phyloP scores from a whole-genome alignment of 345 rosid genomes.

The Theobroma cacao region DNA sequence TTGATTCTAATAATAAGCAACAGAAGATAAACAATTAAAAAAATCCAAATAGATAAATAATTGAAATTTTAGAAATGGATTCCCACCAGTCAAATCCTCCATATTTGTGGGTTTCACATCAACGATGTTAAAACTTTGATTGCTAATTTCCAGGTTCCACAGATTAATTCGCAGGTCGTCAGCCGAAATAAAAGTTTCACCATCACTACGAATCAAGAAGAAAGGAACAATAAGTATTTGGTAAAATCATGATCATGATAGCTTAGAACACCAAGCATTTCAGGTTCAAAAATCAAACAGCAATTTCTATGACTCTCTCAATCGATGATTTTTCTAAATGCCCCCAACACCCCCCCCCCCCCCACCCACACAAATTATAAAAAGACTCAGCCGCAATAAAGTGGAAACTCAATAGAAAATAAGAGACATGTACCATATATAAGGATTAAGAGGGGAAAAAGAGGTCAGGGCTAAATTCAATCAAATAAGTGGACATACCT shows the following conservation, averaged over 20 bases:
- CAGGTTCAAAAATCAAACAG: background rate
- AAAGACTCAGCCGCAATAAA: background rate
- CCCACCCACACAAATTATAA: no score
- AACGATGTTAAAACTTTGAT: constrained; percentile 91
- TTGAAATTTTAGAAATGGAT: constrained; percentile 2
- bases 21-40: background rate
- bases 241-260: background rate
- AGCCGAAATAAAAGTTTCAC: constrained; percentile 95
- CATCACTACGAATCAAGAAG: constrained; percentile 52
- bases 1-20: background rate
- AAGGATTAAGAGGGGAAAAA: background rate
- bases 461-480: background rate
- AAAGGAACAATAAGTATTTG: background rate
- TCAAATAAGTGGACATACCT: constrained; percentile 41
- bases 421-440: background rate
- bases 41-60: background rate
- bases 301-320: background rate
- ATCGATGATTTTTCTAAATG: background rate
- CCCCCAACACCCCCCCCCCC: background rate
- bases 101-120: constrained; percentile 98
- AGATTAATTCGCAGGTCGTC: constrained; percentile 97
- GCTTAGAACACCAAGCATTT: background rate
- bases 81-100: constrained; percentile 94
- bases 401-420: background rate
- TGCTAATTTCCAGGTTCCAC: constrained; percentile 98